Evolutionary conservation across 2,329 filamentous ascomycete species (phyloP).

Genomic region (Fusarium phyllophilum): DNA sequence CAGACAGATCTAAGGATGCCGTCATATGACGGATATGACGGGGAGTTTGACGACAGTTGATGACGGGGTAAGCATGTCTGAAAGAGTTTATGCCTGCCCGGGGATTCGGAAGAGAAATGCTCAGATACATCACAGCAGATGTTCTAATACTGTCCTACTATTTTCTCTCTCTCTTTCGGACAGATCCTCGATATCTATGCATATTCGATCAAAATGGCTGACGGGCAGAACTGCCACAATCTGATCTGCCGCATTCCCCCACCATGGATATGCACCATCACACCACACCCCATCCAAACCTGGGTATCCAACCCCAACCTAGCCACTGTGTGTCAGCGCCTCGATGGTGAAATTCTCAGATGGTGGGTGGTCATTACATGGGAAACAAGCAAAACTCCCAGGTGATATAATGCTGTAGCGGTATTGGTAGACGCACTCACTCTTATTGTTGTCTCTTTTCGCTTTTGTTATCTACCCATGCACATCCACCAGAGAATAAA

Average conservation of each 20-base stretch:
- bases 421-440: conserved; percentile 8
- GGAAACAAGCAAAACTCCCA: conserved; percentile 21
- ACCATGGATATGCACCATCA: conserved; percentile 17
- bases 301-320: background rate
- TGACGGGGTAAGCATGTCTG: background rate
- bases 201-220: background rate
- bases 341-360: conserved; percentile 32
- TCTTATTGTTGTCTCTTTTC: conserved; percentile 24
- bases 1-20: conserved; percentile 36
- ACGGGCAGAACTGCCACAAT: conserved; percentile 28
- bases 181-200: background rate
- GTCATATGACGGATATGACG: conserved; percentile 38
- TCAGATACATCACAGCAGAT: background rate
- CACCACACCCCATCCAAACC: background rate
- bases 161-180: background rate
- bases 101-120: background rate
- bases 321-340: conserved; percentile 18
- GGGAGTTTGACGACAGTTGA: conserved; percentile 28
- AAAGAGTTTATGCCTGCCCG: background rate
- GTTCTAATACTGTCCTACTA: background rate
- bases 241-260: conserved; percentile 32
- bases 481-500: background rate
- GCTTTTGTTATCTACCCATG: conserved; percentile 7
- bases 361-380: conserved; percentile 35
- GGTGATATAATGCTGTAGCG: conserved; percentile 17